These are phyloP conservation scores for Diaporthe longicolla DNA, from an alignment of 2,329 filamentous ascomycete species.

Conservation along the genomic window DNA sequence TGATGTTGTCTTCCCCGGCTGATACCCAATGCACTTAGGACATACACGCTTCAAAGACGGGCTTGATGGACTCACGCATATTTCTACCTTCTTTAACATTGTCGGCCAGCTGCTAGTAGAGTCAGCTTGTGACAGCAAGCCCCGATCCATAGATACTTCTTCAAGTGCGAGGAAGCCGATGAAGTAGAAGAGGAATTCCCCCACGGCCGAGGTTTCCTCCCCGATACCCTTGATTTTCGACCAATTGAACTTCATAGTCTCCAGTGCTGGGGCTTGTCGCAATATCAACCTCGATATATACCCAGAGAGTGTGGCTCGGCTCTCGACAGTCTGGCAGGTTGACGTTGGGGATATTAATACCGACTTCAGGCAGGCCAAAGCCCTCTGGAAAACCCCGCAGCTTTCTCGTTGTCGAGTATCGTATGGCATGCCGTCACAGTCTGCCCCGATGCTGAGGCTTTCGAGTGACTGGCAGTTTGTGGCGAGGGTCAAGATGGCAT, in stretches of 20 bases:
- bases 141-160: neutral
- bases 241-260: neutral
- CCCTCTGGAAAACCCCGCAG: neutral
- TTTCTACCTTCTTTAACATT: constrained; percentile 5
- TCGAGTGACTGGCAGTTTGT: constrained; percentile 23
- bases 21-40: neutral
- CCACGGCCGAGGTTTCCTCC: neutral
- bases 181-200: constrained; percentile 26
- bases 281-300: constrained; percentile 4
- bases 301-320: constrained; percentile 5
- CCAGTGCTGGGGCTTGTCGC: constrained; percentile 6
- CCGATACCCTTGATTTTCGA: neutral
- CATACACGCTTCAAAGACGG: neutral
- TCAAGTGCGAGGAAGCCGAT: constrained; percentile 22
- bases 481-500: neutral
- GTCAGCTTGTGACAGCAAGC: neutral
- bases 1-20: neutral
- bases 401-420: neutral
- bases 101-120: constrained; percentile 23
- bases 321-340: constrained; percentile 7
- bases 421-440: neutral
- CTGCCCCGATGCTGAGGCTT: constrained; percentile 1
- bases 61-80: neutral
- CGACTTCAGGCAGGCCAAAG: constrained; percentile 8
- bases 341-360: neutral